A percentile compares a stretch with the other conserved stretches of the same genome.
These are phyloP conservation scores for Colletotrichum limetticola DNA, from an alignment of 2,329 filamentous ascomycete genomes.

Conservation along the genomic window DNA sequence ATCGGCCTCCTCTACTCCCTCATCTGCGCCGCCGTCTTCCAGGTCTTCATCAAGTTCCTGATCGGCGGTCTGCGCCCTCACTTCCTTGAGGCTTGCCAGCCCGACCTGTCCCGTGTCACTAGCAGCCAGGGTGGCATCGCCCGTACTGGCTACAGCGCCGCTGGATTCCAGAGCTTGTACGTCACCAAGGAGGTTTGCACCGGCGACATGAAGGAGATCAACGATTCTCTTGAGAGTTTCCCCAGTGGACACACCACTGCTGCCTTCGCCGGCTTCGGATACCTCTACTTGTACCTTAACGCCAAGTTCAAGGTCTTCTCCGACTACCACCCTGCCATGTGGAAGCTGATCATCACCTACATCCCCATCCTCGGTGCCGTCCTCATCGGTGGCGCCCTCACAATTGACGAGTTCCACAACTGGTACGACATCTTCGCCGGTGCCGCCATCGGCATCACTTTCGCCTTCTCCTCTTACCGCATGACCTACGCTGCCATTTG, in stretches of 20 bases:
- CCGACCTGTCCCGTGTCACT: constrained; percentile 58
- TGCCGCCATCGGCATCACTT: constrained; percentile 70
- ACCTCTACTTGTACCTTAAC: constrained; percentile 78
- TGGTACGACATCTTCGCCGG: constrained; percentile 80
- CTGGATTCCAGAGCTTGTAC: constrained; percentile 70
- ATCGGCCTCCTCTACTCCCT: constrained; percentile 77
- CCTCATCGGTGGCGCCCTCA: constrained; percentile 75
- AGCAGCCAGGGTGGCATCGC: constrained; percentile 54
- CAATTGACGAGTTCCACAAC: constrained; percentile 80
- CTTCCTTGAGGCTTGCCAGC: constrained; percentile 77
- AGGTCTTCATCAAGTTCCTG: constrained; percentile 80
- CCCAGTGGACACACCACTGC: constrained; percentile 80
- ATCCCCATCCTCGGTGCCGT: constrained; percentile 74
- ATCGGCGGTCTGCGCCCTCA: constrained; percentile 79
- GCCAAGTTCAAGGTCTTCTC: constrained; percentile 81
- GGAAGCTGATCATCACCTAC: constrained; percentile 75
- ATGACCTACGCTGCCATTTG: constrained; percentile 76
- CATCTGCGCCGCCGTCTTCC: constrained; percentile 78
- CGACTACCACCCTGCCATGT: constrained; percentile 79
- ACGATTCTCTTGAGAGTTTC: constrained; percentile 77
- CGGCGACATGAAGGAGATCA: constrained; percentile 70
- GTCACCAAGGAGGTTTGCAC: constrained; percentile 78
- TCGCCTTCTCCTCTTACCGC: constrained; percentile 73
- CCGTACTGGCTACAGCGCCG: constrained; percentile 54
- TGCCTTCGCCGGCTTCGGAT: constrained; percentile 78